Conservation (phyloP, 1,284 basidiomycete genomes). For the Malassezia pachydermatis region DNA sequence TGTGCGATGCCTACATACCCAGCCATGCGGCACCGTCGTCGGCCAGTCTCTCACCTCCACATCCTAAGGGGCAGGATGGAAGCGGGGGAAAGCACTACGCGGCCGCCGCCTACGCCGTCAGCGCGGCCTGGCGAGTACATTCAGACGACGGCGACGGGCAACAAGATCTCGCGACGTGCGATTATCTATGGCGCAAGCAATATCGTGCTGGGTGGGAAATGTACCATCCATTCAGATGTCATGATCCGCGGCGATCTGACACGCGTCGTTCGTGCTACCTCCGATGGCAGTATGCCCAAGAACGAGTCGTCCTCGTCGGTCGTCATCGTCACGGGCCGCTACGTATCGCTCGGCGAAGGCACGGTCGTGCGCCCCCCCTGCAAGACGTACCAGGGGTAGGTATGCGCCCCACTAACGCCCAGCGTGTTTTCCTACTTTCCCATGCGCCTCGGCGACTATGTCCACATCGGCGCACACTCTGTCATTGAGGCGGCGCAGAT, state of each 20-base stretch:
- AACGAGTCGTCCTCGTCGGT: conserved; percentile 53
- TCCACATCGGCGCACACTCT: conserved; percentile 74
- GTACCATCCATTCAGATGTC: conserved; percentile 76
- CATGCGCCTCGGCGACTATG: conserved; percentile 89
- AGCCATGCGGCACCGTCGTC: too few species aligned
- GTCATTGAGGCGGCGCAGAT: conserved; percentile 90
- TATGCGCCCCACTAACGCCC: neutral
- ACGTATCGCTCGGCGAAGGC: conserved; percentile 79
- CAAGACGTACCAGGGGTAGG: conserved; percentile 58
- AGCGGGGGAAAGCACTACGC: too few species aligned
- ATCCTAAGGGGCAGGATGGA: too few species aligned
- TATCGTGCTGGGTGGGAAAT: conserved; percentile 93
- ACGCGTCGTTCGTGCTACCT: conserved; percentile 17
- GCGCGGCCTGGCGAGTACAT: conserved; percentile 25
- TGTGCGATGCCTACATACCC: too few species aligned
- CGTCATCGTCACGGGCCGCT: conserved; percentile 80
- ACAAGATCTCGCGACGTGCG: conserved; percentile 84
- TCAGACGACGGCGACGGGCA: conserved; percentile 59
- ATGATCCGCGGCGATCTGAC: conserved; percentile 78
- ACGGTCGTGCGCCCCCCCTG: conserved; percentile 63
- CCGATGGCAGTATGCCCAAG: neutral
- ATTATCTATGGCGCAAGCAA: conserved; percentile 90
- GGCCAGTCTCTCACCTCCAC: too few species aligned
- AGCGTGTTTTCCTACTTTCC: conserved; percentile 89
- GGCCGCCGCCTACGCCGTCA: neutral